phyloP scores from a whole-genome alignment of 139 green algal genomes.

The Asterochloris erici region DNA sequence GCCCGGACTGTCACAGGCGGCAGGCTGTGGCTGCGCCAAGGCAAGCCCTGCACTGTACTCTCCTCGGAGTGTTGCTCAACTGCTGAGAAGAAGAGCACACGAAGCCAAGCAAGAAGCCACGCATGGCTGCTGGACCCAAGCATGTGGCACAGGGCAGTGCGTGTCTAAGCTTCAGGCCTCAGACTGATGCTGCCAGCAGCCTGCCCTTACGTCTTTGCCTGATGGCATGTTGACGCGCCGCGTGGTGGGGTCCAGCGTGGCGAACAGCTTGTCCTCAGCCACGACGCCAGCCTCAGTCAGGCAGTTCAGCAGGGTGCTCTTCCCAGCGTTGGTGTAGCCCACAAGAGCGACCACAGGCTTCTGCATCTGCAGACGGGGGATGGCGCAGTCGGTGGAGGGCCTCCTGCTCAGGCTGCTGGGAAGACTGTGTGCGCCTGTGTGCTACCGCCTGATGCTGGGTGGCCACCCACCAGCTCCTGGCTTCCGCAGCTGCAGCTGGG shows the following conservation, averaged over 20 bases:
- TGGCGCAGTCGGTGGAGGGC: background rate
- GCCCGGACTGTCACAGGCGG: background rate
- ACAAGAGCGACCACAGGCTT: constrained; percentile 89
- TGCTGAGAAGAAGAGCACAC: too few relatives aligned
- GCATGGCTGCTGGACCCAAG: too few relatives aligned
- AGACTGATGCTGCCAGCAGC: too few relatives aligned
- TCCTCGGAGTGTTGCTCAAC: too few relatives aligned
- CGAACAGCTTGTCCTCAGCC: constrained; percentile 96
- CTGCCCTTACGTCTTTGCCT: constrained; percentile 60
- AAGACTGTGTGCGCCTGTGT: background rate
- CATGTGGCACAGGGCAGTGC: too few relatives aligned
- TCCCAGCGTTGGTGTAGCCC: constrained; percentile 96
- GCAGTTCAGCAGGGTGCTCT: constrained; percentile 75
- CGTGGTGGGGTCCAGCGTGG: constrained; percentile 97
- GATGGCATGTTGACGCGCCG: constrained; percentile 68
- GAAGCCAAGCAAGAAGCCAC: too few relatives aligned
- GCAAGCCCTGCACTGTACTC: too few relatives aligned
- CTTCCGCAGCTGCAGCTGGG: too few relatives aligned
- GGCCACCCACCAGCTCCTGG: too few relatives aligned
- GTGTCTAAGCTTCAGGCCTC: too few relatives aligned
- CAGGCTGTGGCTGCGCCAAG: background rate
- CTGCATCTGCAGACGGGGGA: constrained; percentile 21
- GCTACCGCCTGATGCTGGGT: background rate
- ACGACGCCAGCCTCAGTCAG: constrained; percentile 63
- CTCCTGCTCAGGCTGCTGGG: background rate